phyloP scores from a whole-genome alignment of 495 filamentous ascomycete genomes.

The Penicillium atrosanguineum region DNA sequence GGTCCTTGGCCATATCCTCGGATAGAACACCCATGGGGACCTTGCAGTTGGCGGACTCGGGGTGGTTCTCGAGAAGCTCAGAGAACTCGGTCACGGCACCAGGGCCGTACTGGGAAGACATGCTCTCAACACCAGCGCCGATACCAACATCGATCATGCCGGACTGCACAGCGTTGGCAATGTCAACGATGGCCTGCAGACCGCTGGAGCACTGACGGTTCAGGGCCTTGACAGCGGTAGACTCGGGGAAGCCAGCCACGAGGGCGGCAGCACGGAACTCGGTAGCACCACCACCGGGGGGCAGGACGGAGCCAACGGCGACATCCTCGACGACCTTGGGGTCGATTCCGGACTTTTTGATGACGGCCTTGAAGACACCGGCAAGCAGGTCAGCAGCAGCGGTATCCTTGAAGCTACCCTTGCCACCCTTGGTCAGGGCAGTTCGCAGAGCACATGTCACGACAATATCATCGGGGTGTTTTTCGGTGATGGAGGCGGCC shows the following conservation, averaged over 20 bases:
- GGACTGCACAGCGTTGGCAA: conserved; percentile 81
- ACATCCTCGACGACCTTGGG: conserved; percentile 86
- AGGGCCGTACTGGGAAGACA: conserved; percentile 88
- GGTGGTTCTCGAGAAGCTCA: conserved; percentile 79
- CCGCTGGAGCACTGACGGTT: conserved; percentile 93
- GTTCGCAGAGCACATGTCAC: conserved; percentile 91
- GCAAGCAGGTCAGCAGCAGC: conserved; percentile 79
- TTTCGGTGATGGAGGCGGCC: conserved; percentile 53
- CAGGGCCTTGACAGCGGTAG: conserved; percentile 74
- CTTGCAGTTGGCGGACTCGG: conserved; percentile 90
- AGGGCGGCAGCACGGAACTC: conserved; percentile 93
- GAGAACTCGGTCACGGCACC: conserved; percentile 92
- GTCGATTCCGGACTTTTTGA: conserved; percentile 82
- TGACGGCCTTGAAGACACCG: conserved; percentile 75
- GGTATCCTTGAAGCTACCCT: conserved; percentile 94
- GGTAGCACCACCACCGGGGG: conserved; percentile 92
- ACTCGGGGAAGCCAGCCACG: conserved; percentile 86
- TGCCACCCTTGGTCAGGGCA: conserved; percentile 86
- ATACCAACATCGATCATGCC: conserved; percentile 97
- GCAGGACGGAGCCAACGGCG: conserved; percentile 84
- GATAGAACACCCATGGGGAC: conserved; percentile 96
- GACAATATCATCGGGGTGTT: conserved; percentile 77
- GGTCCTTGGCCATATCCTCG: conserved; percentile 91
- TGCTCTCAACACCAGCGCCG: conserved; percentile 96
- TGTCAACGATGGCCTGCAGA: conserved; percentile 85